These are phyloP conservation scores for Sclerospora graminicola DNA, from an alignment of 352 stramenopile species.

Conservation along the genomic window DNA sequence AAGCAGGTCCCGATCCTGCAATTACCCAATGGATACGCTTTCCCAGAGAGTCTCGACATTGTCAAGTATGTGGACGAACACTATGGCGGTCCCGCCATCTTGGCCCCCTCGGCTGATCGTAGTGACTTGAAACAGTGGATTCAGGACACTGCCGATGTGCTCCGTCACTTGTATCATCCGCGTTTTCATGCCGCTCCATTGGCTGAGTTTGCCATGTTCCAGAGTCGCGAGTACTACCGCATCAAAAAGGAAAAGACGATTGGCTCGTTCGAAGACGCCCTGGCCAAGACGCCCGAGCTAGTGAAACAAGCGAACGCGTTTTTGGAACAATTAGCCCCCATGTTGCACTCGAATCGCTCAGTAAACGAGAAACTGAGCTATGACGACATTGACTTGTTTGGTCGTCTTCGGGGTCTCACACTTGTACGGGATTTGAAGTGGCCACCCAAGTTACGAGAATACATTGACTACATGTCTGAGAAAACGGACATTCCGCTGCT, in stretches of 20 bases:
- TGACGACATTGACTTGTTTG: conserved; percentile 53
- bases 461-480: conserved; percentile 40
- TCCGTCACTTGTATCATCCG: conserved; percentile 32
- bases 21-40: conserved; percentile 25
- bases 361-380: conserved; percentile 48
- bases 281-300: conserved; percentile 35
- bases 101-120: conserved; percentile 21
- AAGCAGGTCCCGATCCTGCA: conserved; percentile 48
- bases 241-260: conserved; percentile 40
- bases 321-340: conserved; percentile 20
- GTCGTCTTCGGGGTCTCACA: conserved; percentile 34
- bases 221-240: conserved; percentile 44
- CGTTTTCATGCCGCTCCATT: conserved; percentile 33
- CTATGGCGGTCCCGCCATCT: conserved; percentile 27
- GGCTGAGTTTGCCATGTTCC: conserved; percentile 32
- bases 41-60: conserved; percentile 54
- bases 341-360: conserved; percentile 33
- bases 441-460: conserved; percentile 40
- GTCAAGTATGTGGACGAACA: conserved; percentile 48
- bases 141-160: conserved; percentile 19
- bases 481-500: conserved; percentile 37
- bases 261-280: conserved; percentile 24
- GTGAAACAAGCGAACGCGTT: conserved; percentile 29
- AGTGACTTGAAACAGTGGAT: conserved; percentile 40
- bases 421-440: conserved; percentile 44